phyloP scores from a whole-genome alignment of 2,329 filamentous ascomycete species.

The Sporothrix luriei region DNA sequence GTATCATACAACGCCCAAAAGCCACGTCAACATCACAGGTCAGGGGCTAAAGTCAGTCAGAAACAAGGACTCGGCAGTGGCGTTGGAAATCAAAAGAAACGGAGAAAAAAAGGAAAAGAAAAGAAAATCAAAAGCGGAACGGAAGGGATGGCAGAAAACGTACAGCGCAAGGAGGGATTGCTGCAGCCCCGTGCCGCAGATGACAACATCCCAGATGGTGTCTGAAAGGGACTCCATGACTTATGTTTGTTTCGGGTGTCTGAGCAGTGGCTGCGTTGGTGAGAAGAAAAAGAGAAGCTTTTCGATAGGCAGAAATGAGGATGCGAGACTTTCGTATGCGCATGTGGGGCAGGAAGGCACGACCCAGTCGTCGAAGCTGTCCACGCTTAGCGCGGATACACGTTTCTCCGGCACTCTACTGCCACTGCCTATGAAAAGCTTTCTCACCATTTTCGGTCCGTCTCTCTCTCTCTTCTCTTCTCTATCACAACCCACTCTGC shows the following conservation, averaged over 20 bases:
- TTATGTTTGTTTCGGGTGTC: slow-evolving; percentile 34
- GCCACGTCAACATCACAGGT: slow-evolving; percentile 38
- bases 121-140: slow-evolving; percentile 37
- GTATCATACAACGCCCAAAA: slow-evolving; percentile 36
- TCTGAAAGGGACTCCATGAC: slow-evolving; percentile 74
- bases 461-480: slow-evolving; percentile 40
- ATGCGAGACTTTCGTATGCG: background rate
- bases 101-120: slow-evolving; percentile 35
- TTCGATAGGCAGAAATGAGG: slow-evolving; percentile 18
- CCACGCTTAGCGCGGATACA: slow-evolving; percentile 15
- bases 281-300: slow-evolving; percentile 27
- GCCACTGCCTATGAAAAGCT: slow-evolving; percentile 23
- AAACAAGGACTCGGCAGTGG: slow-evolving; percentile 45
- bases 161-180: slow-evolving; percentile 69
- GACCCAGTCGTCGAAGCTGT: background rate
- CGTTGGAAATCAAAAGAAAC: slow-evolving; percentile 1
- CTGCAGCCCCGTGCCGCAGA: slow-evolving; percentile 75
- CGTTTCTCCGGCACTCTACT: slow-evolving; percentile 27
- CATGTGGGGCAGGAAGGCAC: slow-evolving; percentile 6
- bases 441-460: slow-evolving; percentile 37
- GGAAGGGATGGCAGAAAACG: slow-evolving; percentile 41
- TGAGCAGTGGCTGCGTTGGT: slow-evolving; percentile 24
- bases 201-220: slow-evolving; percentile 76
- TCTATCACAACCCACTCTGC: slow-evolving; percentile 43
- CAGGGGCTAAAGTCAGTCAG: slow-evolving; percentile 69